Evolutionary conservation across 2,329 filamentous ascomycete species (phyloP).

Genomic region (Emmonsiellopsis sp.): DNA sequence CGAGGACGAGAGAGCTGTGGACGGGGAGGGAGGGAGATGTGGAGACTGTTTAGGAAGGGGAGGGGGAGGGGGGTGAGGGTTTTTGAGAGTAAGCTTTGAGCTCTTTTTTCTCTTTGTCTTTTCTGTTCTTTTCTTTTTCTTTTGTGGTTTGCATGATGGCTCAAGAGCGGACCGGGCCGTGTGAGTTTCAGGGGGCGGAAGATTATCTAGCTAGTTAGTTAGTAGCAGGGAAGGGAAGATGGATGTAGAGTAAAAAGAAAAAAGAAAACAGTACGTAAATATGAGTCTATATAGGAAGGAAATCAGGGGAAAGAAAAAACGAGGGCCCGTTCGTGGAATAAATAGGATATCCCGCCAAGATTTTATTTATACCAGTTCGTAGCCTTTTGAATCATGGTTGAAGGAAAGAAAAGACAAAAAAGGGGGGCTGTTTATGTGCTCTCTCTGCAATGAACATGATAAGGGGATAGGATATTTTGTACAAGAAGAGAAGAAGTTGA

Average conservation of each 20-base stretch:
- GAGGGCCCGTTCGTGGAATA: neutral
- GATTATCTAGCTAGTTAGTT: no score
- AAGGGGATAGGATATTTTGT: neutral
- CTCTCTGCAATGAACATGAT: no score
- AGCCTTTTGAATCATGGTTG: no score
- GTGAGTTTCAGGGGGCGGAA: no score
- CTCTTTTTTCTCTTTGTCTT: constrained; percentile 1
- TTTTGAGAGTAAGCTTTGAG: constrained; percentile 18
- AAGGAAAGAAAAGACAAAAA: no score
- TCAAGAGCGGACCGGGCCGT: no score
- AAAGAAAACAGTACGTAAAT: no score
- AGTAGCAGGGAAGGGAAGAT: no score
- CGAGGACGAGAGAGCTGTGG: constrained; percentile 37
- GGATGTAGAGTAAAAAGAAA: no score
- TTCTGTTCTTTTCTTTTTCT: neutral
- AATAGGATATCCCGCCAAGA: no score
- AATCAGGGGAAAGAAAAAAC: neutral
- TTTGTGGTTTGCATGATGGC: neutral
- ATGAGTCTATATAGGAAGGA: neutral
- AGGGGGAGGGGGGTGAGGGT: constrained; percentile 29
- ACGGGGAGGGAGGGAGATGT: constrained; percentile 44
- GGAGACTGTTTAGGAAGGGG: constrained; percentile 39
- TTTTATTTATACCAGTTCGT: no score
- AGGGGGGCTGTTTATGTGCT: no score
- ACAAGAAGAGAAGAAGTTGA: neutral